Base-by-base conservation (phyloP, 495 filamentous ascomycete species). In the Baudoinia panamericana region DNA sequence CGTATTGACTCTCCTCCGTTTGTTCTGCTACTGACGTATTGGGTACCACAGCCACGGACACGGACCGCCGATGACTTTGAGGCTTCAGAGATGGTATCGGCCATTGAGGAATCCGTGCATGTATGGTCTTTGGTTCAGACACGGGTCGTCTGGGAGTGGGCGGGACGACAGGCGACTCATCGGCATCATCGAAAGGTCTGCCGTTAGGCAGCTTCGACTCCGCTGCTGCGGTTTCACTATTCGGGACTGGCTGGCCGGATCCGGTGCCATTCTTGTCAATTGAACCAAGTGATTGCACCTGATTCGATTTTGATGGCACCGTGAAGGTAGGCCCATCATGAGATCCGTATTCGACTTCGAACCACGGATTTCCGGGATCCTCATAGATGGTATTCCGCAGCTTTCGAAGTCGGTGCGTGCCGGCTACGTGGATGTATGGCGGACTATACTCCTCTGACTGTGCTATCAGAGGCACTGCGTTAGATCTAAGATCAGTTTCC, bases 321-420 rank as follows among this genome's bases (percentile, higher is more conserved):
- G n/a, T n/a, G n/a, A n/a, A n/a, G n/a, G n/a, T n/a, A n/a, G n/a
- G n/a, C n/a, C n/a, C n/a, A n/a, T n/a, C n/a, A n/a, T n/a, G n/a
- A n/a, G n/a, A n/a, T n/a, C n/a, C n/a, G n/a, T n/a, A n/a, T n/a
- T n/a, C n/a, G n/a, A n/a, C n/a, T n/a, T n/a, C n/a, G n/a, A n/a
- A n/a, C n/a, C n/a, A 49, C 3, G 45, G 45, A 13, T 49, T 49
- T 19, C 45, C 45, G 2, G 45, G 45, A 33, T 45, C 48, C 38
- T 51, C 41, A 21, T 51, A 51, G 5, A 38, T 43, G 19, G 48
- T 51, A 19, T 41, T 24, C 10, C 43, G 48, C 7, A 51, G 35
- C 21, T 39, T 40, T 1, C 40, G 23, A 9, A 51, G 42, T 24
- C 36, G 41, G 9, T 22, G 26, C 17, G 10, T 26, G 1, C 24